Conservation (phyloP, 1,284 basidiomycete genomes). For the Phlebopus sp. region DNA sequence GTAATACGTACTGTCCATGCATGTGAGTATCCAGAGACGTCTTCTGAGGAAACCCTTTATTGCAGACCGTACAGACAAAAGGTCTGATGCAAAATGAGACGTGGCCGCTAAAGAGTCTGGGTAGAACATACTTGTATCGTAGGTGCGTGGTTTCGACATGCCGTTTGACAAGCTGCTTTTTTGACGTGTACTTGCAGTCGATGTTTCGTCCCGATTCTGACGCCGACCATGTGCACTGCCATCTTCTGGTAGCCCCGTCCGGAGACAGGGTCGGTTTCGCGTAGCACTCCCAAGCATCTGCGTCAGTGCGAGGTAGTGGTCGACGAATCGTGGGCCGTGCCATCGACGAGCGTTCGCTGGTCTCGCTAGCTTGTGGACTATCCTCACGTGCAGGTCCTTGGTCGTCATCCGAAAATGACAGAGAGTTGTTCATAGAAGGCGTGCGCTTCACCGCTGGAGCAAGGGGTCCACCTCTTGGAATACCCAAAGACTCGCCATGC, state of each 20-base stretch:
- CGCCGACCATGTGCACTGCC: constrained; percentile 35
- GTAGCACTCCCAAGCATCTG: constrained; percentile 32
- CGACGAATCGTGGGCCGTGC: constrained; percentile 19
- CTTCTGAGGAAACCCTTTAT: constrained; percentile 57
- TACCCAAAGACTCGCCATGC: constrained; percentile 8
- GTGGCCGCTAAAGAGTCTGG: constrained; percentile 9
- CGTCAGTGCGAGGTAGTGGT: constrained; percentile 29
- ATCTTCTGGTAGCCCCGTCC: constrained; percentile 35
- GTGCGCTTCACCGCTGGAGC: constrained; percentile 10
- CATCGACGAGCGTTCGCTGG: constrained; percentile 25
- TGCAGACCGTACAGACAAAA: constrained; percentile 53
- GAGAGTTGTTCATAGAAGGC: constrained; percentile 18
- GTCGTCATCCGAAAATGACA: constrained; percentile 31
- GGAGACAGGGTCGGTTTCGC: constrained; percentile 34
- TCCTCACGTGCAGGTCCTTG: constrained; percentile 30
- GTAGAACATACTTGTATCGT: constrained; percentile 49
- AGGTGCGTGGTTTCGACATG: constrained; percentile 65
- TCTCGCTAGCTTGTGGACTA: constrained; percentile 31
- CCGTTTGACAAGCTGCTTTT: constrained; percentile 66
- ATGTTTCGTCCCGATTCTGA: constrained; percentile 32
- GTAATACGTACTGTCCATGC: constrained; percentile 53
- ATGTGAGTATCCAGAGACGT: constrained; percentile 59
- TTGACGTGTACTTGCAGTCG: constrained; percentile 51
- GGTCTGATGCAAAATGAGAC: constrained; percentile 37
- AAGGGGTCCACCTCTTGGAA: constrained; percentile 11